These are phyloP conservation scores for Barbatosphaeria neglecta DNA, from an alignment of 495 filamentous ascomycete species.

Conservation along the genomic window DNA sequence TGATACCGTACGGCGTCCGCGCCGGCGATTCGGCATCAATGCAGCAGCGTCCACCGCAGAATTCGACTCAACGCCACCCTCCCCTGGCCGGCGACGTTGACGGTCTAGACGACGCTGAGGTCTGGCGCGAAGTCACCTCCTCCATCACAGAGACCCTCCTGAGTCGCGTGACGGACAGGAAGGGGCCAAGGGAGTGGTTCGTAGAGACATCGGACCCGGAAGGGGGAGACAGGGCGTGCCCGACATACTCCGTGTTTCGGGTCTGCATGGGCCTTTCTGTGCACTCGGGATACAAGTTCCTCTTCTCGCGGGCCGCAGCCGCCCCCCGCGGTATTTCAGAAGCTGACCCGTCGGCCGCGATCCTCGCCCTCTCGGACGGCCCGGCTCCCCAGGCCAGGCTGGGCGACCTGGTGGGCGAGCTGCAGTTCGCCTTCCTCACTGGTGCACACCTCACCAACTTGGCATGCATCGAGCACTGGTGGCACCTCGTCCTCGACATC, in stretches of 20 bases:
- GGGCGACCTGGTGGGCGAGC: conserved; percentile 62
- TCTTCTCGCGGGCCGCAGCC: conserved; percentile 47
- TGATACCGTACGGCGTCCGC: conserved; percentile 25
- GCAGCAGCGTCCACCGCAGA: no score
- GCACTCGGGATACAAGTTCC: no score
- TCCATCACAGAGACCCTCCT: conserved; percentile 36
- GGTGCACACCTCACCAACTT: conserved; percentile 72
- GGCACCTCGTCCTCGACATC: conserved; percentile 52
- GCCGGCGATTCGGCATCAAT: no score
- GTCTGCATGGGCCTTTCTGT: no score
- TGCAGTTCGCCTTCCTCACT: conserved; percentile 77
- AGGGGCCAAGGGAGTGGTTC: conserved; percentile 31
- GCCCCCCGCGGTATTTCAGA: no score
- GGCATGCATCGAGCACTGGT: conserved; percentile 85
- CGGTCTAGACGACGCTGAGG: conserved; percentile 5
- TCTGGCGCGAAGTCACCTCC: conserved; percentile 37
- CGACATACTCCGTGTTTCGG: no score
- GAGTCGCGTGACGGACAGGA: conserved; percentile 32
- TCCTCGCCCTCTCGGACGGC: conserved; percentile 13
- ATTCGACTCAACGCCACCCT: no score
- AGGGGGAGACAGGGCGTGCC: no score
- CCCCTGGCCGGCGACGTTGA: no score
- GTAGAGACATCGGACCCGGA: conserved; percentile 34
- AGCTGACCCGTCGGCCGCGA: conserved; percentile 20
- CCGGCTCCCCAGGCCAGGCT: conserved; percentile 4